Conservation (phyloP, 805 yeast species). For the Hanseniaspora vineae region DNA sequence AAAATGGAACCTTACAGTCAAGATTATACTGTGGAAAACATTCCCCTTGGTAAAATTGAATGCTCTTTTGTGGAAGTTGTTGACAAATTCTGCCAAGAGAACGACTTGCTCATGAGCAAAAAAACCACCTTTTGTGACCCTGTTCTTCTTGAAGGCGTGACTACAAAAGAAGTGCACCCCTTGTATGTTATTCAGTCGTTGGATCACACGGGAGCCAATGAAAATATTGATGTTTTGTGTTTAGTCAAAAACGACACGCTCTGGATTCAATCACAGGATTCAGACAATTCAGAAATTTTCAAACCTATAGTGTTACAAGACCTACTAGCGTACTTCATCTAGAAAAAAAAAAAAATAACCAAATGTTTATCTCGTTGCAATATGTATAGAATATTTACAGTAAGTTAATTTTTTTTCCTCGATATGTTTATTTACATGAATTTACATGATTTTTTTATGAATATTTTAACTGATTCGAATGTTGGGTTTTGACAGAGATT, state of each 20-base stretch:
- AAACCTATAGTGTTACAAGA: too few relatives aligned
- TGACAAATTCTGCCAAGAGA: slow-evolving; percentile 40
- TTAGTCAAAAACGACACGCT: slow-evolving; percentile 57
- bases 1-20: neutral
- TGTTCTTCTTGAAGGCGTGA: neutral
- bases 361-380: too few relatives aligned
- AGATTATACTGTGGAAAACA: slow-evolving; percentile 12
- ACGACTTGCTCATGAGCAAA: slow-evolving; percentile 27
- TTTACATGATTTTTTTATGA: slow-evolving; percentile 20
- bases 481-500: too few relatives aligned
- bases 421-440: slow-evolving; percentile 29
- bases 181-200: neutral
- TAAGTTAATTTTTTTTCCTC: neutral
- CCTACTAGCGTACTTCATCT: too few relatives aligned
- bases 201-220: neutral
- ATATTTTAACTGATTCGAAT: neutral
- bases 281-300: too few relatives aligned
- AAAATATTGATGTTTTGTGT: slow-evolving; percentile 1
- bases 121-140: slow-evolving; percentile 4
- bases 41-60: slow-evolving; percentile 31
- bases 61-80: slow-evolving; percentile 55
- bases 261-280: slow-evolving; percentile 27
- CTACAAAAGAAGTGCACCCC: neutral
- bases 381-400: too few relatives aligned
- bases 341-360: too few relatives aligned